A percentile compares a stretch with the other conserved stretches of the same genome.
Conservation (phyloP, 1,139 yeast genomes). For the Protomyces pachydermus region DNA sequence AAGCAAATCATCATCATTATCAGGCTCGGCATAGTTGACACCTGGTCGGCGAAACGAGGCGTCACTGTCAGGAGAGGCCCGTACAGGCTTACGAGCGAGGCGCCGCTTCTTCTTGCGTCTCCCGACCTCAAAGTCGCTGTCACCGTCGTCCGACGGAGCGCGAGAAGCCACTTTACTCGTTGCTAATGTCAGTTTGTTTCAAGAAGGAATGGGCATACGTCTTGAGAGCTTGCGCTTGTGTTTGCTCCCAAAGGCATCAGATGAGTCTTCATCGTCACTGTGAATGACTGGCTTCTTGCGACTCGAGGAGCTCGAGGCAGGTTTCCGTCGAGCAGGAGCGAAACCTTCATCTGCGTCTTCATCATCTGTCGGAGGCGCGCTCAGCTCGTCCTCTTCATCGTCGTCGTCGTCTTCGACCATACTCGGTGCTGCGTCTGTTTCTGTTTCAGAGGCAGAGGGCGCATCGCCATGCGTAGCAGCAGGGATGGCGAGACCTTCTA, state of each 20-base stretch:
- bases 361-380: constrained; percentile 7
- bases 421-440: background rate
- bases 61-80: constrained; percentile 11
- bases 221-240: background rate
- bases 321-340: constrained; percentile 2
- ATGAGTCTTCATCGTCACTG: background rate
- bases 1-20: constrained; percentile 19
- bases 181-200: background rate
- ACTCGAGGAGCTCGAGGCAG: background rate
- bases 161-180: background rate
- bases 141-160: constrained; percentile 1
- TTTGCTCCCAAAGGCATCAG: background rate
- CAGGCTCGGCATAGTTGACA: constrained; percentile 20
- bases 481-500: background rate
- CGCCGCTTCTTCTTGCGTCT: constrained; percentile 15
- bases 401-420: constrained; percentile 5
- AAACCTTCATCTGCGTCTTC: constrained; percentile 10
- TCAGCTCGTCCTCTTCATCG: constrained; percentile 12
- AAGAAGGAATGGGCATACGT: background rate
- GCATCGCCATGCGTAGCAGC: background rate
- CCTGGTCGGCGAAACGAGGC: constrained; percentile 4
- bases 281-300: background rate
- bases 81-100: background rate
- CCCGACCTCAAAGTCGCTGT: constrained; percentile 16
- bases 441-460: constrained; percentile 7